A percentile compares a stretch with the other conserved stretches of the same genome.
These are phyloP conservation scores for Marasmius sp. DNA, from an alignment of 1,284 basidiomycete genomes.

Conservation along the genomic window DNA sequence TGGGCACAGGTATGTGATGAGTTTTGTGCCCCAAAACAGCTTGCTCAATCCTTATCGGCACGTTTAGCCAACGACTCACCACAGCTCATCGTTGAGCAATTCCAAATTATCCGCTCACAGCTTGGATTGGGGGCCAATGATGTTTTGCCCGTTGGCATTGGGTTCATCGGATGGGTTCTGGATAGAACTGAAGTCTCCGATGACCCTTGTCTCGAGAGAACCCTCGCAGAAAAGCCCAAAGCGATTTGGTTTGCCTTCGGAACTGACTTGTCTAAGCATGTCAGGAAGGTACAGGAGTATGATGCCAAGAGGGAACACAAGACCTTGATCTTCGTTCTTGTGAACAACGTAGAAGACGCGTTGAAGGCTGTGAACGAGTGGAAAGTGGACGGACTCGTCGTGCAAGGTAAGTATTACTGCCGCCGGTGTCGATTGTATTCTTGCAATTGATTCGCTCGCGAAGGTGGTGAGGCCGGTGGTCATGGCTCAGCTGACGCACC, in stretches of 20 bases:
- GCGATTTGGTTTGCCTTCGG: constrained; percentile 21
- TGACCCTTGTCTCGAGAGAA: constrained; percentile 10
- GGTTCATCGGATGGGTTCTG: constrained; percentile 18
- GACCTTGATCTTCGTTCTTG: constrained; percentile 24
- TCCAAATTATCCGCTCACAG: not conserved
- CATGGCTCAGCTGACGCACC: constrained; percentile 46
- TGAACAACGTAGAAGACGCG: constrained; percentile 23
- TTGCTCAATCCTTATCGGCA: not conserved
- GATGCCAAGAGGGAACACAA: constrained; percentile 17
- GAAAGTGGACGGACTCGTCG: constrained; percentile 26
- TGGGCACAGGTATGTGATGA: constrained; percentile 5
- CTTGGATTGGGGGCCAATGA: not conserved
- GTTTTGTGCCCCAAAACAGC: not conserved
- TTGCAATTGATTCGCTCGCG: too few species aligned
- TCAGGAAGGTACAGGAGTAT: constrained; percentile 14
- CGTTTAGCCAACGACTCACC: not conserved
- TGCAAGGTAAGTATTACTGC: constrained; percentile 20
- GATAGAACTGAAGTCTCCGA: constrained; percentile 9
- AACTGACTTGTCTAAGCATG: constrained; percentile 14
- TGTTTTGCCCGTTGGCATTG: constrained; percentile 15
- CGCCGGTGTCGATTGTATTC: not conserved
- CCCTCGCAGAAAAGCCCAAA: constrained; percentile 10
- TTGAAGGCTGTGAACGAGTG: constrained; percentile 19
- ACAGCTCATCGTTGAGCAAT: not conserved
- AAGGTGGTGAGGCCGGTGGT: constrained; percentile 56